phyloP scores from a whole-genome alignment of 73 alveolate species.

The Symbiodinium pilosum region DNA sequence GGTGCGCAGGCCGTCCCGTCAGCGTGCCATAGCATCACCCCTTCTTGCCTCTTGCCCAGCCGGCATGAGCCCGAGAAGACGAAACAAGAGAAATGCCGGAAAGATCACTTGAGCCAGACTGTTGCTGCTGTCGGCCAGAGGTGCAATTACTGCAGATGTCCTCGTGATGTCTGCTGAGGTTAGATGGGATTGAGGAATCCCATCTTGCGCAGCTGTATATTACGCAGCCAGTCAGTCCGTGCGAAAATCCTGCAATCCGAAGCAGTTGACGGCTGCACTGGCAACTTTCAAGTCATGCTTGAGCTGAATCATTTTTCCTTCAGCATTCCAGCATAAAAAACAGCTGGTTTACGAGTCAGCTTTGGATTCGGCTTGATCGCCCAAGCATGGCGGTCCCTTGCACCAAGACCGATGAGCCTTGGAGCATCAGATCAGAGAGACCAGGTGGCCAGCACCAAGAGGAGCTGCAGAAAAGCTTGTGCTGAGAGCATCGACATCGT shows the following conservation, averaged over 20 bases:
- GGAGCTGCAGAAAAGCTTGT: not conserved
- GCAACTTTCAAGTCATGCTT: not conserved
- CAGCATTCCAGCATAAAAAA: no score
- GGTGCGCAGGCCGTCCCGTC: no score
- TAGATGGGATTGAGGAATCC: not conserved
- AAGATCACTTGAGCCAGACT: no score
- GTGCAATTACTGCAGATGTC: not conserved
- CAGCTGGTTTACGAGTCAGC: not conserved
- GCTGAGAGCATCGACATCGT: no score
- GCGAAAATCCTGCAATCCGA: not conserved
- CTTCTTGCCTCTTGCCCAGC: no score
- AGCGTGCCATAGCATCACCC: no score
- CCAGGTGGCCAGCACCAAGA: not conserved
- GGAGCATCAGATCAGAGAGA: not conserved
- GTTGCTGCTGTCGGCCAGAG: no score
- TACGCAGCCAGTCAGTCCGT: not conserved
- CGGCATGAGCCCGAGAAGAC: no score
- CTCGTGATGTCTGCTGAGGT: not conserved
- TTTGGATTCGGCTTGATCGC: not conserved
- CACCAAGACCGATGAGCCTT: conserved; percentile 21
- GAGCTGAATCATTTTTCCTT: no score
- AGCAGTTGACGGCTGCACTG: not conserved
- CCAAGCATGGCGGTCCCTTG: not conserved
- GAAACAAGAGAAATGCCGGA: no score
- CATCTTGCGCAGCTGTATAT: not conserved